Evolutionary conservation across 2,329 filamentous ascomycete genomes (phyloP).

Genomic region (Chalaropsis ovoidea): DNA sequence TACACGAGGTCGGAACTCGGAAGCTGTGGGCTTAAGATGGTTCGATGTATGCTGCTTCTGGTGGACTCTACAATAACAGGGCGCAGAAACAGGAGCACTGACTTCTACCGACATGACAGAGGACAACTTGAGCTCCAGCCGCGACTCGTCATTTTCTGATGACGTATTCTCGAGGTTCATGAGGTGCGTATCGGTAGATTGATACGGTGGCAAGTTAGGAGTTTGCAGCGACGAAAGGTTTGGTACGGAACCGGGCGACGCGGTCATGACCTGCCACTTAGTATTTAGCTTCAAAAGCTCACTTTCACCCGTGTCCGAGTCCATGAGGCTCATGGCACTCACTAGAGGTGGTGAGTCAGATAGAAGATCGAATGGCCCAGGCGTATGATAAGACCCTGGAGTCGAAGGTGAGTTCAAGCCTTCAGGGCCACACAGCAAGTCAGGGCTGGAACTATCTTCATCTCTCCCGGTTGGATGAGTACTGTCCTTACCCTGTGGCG

Average conservation of each 20-base stretch:
- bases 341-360: not conserved
- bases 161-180: not conserved
- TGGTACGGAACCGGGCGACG: not conserved
- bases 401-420: not conserved
- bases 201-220: not conserved
- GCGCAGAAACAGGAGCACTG: not conserved
- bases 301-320: not conserved
- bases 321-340: not conserved
- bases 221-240: not conserved
- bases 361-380: not conserved
- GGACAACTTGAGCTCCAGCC: not conserved
- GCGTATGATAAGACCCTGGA: not conserved
- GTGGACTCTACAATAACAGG: not conserved
- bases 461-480: not conserved
- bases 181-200: not conserved
- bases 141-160: not conserved
- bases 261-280: not conserved
- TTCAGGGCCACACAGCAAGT: not conserved
- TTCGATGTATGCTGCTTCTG: not conserved
- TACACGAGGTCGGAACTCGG: not conserved
- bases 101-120: not conserved
- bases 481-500: not conserved
- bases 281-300: conserved; percentile 3
- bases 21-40: not conserved
- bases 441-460: not conserved